A percentile compares a stretch with the other conserved stretches of the same genome.
phyloP scores from a whole-genome alignment of 2,329 filamentous ascomycete genomes.

The Trichoderma semiorbis region DNA sequence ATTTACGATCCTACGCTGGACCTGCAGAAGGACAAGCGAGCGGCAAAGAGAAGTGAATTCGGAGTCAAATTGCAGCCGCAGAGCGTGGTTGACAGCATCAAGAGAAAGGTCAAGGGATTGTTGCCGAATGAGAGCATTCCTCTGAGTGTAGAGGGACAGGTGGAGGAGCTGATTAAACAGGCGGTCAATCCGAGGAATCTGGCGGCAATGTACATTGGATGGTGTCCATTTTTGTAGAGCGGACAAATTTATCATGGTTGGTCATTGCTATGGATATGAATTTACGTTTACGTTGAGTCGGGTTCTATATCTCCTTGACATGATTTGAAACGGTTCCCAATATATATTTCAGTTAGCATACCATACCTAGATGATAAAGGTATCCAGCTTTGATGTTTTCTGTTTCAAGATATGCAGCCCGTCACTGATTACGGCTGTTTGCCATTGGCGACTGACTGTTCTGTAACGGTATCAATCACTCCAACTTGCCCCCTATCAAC shows the following conservation, averaged over 20 bases:
- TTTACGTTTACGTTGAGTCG: not conserved
- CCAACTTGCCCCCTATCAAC: not conserved
- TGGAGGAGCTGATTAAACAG: slow-evolving; percentile 88
- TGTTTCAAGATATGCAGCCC: not conserved
- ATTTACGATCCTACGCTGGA: slow-evolving; percentile 96
- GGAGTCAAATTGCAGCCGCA: slow-evolving; percentile 53
- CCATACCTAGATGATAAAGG: not conserved
- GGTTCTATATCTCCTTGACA: not conserved
- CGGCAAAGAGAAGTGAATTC: slow-evolving; percentile 34
- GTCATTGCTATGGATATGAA: not conserved
- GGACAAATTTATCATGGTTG: not conserved
- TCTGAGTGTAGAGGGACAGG: slow-evolving; percentile 91
- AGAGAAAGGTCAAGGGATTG: slow-evolving; percentile 79
- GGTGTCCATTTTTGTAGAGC: slow-evolving; percentile 60
- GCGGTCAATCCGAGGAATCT: slow-evolving; percentile 78
- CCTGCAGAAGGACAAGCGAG: slow-evolving; percentile 66
- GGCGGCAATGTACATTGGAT: slow-evolving; percentile 95
- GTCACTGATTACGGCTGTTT: not conserved
- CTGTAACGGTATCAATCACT: not conserved
- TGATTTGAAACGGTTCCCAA: not conserved
- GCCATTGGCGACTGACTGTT: too few species aligned
- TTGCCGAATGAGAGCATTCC: slow-evolving; percentile 86
- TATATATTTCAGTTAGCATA: not conserved
- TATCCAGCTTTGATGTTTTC: not conserved
- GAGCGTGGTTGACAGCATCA: slow-evolving; percentile 85